Base-by-base conservation (phyloP, 768 basidiomycete genomes). In the Termitomyces sp. region DNA sequence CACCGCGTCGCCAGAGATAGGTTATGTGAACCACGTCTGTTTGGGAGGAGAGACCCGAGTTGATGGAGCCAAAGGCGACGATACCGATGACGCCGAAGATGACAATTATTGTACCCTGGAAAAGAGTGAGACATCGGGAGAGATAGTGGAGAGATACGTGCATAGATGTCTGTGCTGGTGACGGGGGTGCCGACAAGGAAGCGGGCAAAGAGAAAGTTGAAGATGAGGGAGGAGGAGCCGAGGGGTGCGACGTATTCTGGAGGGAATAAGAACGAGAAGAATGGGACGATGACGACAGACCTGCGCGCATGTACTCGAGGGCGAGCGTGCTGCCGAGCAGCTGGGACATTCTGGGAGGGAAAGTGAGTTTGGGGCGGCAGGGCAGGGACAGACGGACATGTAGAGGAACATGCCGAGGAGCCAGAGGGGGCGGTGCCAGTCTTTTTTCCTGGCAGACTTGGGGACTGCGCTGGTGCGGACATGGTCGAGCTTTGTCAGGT, bases 231-330 rank as follows among this genome's bases (percentile, higher is more conserved):
- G 12, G 93, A 90, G 0, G 92, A 93, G 14, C 96, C 95, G 4
- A 98, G 81, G 2, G 95, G 95, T 1, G 96, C 96, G 56, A 98
- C 95, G 70, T 97, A 98, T 83, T 96, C 92, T 85, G 72, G 16
- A 56, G 7, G 53, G 29, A 3, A 58, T 56, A 53, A 53, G 37
- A 9, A 26, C 3, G 18, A 43, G 34, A 53, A 22, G 2, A 20
- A n/a, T 27, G 39, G n/a, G 36, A 13, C 49, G 20, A 31, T 12
- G 5, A 43, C 44, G 44, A 67, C 78, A 43, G 46, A 83, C 89
- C 88, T 61, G 92, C 92, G 59, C 92, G 86, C 80, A 94, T 88
- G 68, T 92, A 94, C 69, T 90, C 86, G 34, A 94, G 78, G 1
- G 92, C 92, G 20, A 94, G 79, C 0, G 92, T 94, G 67, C 88